Conservation (phyloP, 495 filamentous ascomycete species). For the Cudoniella acicularis region DNA sequence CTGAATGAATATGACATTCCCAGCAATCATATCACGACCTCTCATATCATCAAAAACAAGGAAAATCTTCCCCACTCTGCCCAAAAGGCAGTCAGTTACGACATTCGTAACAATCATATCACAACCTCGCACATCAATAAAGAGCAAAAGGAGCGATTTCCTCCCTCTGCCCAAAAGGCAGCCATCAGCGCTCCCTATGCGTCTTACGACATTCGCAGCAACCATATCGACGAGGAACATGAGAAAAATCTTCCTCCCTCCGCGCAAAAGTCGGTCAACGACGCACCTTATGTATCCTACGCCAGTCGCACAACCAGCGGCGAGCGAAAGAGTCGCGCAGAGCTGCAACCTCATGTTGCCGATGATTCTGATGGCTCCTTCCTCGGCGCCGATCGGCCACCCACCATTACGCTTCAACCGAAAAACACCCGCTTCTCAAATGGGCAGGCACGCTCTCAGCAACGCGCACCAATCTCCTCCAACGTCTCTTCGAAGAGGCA, state of each 20-base stretch:
- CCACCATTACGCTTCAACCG: constrained; percentile 26
- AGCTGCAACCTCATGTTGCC: constrained; percentile 31
- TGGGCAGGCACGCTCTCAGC: not conserved
- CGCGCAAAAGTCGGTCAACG: not conserved
- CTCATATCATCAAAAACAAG: no score
- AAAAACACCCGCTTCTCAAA: constrained; percentile 21
- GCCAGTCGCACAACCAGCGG: constrained; percentile 16
- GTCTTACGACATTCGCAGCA: no score
- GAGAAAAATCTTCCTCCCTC: constrained; percentile 14
- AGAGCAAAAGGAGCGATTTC: no score
- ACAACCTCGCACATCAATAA: no score
- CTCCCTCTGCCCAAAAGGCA: no score
- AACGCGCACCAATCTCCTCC: constrained; percentile 2
- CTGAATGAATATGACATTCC: no score
- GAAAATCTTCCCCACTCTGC: no score
- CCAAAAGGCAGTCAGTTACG: no score
- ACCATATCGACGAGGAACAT: not conserved
- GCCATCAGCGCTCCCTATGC: no score
- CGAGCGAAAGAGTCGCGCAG: constrained; percentile 24
- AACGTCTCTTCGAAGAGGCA: constrained; percentile 2
- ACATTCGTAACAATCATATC: no score
- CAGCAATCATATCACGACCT: no score
- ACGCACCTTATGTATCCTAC: constrained; percentile 18
- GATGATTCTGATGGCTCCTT: constrained; percentile 32
- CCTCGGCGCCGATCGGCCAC: constrained; percentile 26